These are phyloP conservation scores for Termitomyces sp. DNA, from an alignment of 768 basidiomycete species.

Conservation along the genomic window DNA sequence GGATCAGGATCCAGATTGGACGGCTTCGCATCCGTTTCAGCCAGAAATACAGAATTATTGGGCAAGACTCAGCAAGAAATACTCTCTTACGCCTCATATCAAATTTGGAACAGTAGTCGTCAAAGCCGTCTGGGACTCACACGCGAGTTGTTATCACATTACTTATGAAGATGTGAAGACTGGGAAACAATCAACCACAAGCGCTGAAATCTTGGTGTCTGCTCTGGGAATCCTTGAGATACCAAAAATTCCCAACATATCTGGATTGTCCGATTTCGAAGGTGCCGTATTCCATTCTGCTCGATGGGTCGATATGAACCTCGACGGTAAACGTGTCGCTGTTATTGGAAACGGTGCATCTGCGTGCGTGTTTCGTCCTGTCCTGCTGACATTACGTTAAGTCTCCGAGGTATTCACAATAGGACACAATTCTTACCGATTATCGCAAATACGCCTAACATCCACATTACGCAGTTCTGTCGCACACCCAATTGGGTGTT, in stretches of 20 bases:
- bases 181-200: slow-evolving; percentile 24
- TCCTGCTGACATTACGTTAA: neutral
- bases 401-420: neutral
- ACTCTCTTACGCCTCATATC: slow-evolving; percentile 38
- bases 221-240: slow-evolving; percentile 46
- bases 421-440: slow-evolving; percentile 51
- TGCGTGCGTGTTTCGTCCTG: slow-evolving; percentile 34
- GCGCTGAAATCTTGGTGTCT: slow-evolving; percentile 47
- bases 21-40: slow-evolving; percentile 34
- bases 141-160: slow-evolving; percentile 34
- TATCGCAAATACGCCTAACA: slow-evolving; percentile 37
- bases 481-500: slow-evolving; percentile 48
- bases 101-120: slow-evolving; percentile 41
- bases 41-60: slow-evolving; percentile 40
- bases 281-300: slow-evolving; percentile 54
- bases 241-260: slow-evolving; percentile 35
- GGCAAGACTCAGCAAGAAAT: slow-evolving; percentile 33
- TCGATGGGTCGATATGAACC: slow-evolving; percentile 40
- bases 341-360: slow-evolving; percentile 60
- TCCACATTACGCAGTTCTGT: slow-evolving; percentile 46
- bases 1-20: slow-evolving; percentile 41
- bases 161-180: slow-evolving; percentile 30
- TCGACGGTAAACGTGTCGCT: slow-evolving; percentile 47
- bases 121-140: slow-evolving; percentile 42
- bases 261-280: slow-evolving; percentile 37